Base-by-base conservation (phyloP, 345 rosid genomes). In the Corchorus capsularis region DNA sequence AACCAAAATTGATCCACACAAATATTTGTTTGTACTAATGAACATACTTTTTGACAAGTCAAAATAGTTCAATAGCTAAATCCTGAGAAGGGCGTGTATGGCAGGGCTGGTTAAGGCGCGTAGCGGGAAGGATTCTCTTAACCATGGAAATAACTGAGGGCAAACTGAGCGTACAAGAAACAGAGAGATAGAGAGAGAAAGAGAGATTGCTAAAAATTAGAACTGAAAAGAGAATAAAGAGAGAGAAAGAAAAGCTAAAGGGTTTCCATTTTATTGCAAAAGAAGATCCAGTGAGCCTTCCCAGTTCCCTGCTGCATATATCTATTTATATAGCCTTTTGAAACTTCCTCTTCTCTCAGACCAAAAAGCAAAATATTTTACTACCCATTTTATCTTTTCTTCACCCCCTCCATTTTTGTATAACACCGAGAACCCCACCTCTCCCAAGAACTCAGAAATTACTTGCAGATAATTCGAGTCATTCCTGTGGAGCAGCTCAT, bases 251-350 rank as follows among this genome's bases (percentile, higher is more conserved):
- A 75, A 75, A 35, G 50, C 63, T 41, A n/a, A 4, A 41, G 12
- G 41, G 46, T 77, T 83, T 77, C 89, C 79, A 77, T 77, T 83
- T 83, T 81, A 27, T 73, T 77, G 86, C 72, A 76, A 85, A 32
- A n/a, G n/a, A 77, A 82, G 63, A 80, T 77, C 77, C 65, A 67
- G 46, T 72, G 60, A 64, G 41, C 47, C 46, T 68, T 52, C 75
- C 53, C 79, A 62, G 53, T 27, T 27, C 2, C 2, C 43, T 45
- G 77, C 67, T 74, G 20, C 77, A 63, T 62, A 34, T 72, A 67
- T 61, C 74, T 75, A 72, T 70, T 68, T 81, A 63, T 71, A 19
- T 22, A 55, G 3, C 22, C 64, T 54, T 50, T 55, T 14, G 32
- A 6, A 83, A 73, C 81, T 77, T 49, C 78, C 77, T 77, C 79